Percentiles rank a stretch among this genome's conserved stretches.
Conservation (phyloP, 345 rosid species). For the Syzygium oleosum region DNA sequence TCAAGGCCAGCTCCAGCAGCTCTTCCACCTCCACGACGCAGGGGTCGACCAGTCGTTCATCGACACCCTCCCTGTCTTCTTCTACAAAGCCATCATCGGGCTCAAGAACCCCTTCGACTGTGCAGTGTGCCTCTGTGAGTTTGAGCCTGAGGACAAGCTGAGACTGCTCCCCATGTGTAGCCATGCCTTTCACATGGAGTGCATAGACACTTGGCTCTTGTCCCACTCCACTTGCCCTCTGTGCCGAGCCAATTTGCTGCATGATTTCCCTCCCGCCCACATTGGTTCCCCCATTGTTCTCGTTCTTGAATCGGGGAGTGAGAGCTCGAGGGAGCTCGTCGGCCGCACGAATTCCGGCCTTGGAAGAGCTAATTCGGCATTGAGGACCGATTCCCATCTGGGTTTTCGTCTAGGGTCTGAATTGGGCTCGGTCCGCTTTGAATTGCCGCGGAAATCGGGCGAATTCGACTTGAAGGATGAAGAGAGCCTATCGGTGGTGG, state of each 20-base stretch:
- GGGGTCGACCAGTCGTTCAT: constrained; percentile 96
- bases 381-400: constrained; percentile 31
- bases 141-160: constrained; percentile 83
- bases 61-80: constrained; percentile 86
- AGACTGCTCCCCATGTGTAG: constrained; percentile 95
- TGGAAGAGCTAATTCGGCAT: constrained; percentile 13
- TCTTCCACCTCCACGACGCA: constrained; percentile 88
- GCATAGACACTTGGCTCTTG: constrained; percentile 96
- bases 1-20: constrained; percentile 95
- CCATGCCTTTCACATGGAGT: constrained; percentile 97
- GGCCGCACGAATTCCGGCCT: constrained; percentile 28
- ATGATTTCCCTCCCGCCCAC: constrained; percentile 50
- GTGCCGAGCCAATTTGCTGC: constrained; percentile 67
- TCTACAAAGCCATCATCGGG: constrained; percentile 76
- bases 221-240: constrained; percentile 98
- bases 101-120: constrained; percentile 82
- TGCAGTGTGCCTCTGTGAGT: constrained; percentile 94
- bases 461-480: constrained; percentile 12
- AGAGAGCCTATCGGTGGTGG: background rate
- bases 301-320: constrained; percentile 86
- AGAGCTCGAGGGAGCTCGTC: constrained; percentile 68
- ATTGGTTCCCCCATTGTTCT: constrained; percentile 53
- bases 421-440: constrained; percentile 34
- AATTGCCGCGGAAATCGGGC: constrained; percentile 16
- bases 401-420: constrained; percentile 22